phyloP scores from a whole-genome alignment of 2,329 filamentous ascomycete genomes.

The Talaromyces piceae region DNA sequence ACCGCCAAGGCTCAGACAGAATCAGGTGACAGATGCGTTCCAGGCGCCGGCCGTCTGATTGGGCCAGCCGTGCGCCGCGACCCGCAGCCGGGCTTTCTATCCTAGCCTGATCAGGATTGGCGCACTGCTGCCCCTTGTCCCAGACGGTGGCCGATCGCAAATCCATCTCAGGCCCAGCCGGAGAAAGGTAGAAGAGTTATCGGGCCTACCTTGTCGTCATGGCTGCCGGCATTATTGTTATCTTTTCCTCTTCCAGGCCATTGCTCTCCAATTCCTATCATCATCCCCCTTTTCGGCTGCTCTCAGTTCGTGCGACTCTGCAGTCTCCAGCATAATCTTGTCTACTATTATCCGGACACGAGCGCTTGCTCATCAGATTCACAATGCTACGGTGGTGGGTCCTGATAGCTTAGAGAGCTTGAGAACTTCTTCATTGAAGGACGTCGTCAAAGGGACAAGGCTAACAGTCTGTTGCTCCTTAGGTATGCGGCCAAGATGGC shows the following conservation, averaged over 20 bases:
- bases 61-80: not conserved
- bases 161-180: not conserved
- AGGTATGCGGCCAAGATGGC: slow-evolving; percentile 84
- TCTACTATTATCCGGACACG: not conserved
- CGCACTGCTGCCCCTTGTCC: not conserved
- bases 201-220: slow-evolving; percentile 10
- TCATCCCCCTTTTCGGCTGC: not conserved
- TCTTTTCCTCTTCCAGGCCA: too few species aligned
- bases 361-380: not conserved
- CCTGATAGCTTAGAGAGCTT: too few species aligned
- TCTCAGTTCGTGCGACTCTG: not conserved
- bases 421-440: too few species aligned
- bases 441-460: too few species aligned
- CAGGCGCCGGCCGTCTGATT: not conserved
- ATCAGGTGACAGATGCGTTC: slow-evolving; percentile 4
- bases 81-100: not conserved
- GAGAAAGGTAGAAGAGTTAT: not conserved
- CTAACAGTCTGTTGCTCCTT: slow-evolving; percentile 6
- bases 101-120: not conserved
- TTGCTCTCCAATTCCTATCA: not conserved
- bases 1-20: too few species aligned
- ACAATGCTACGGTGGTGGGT: slow-evolving; percentile 33
- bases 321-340: not conserved
- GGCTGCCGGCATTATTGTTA: not conserved
- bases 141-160: not conserved